Evolutionary conservation across 441 rosid genomes (phyloP).

Genomic region (Brassica hybrid): DNA sequence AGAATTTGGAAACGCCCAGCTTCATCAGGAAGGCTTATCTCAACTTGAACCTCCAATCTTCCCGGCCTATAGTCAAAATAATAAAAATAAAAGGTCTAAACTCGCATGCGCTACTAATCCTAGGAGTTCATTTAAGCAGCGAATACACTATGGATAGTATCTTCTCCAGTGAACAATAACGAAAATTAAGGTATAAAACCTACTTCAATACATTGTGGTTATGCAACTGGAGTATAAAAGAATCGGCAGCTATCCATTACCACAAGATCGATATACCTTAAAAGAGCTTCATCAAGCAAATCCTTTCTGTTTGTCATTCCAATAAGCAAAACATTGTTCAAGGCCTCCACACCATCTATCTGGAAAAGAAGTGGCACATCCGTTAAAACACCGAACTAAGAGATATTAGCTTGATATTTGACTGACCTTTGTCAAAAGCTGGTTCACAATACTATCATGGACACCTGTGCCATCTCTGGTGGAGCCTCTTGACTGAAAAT

Average conservation of each 20-base stretch:
- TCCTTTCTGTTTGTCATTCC: constrained; percentile 99
- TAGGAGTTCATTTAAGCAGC: constrained; percentile 14
- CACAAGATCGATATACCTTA: constrained; percentile 63
- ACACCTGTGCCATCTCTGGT: constrained; percentile 99
- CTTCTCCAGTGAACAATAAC: constrained; percentile 8
- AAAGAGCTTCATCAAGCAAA: constrained; percentile 98
- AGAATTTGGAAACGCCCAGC: constrained; percentile 95
- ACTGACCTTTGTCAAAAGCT: constrained; percentile 94
- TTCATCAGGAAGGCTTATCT: constrained; percentile 99
- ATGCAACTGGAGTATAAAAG: constrained; percentile 9
- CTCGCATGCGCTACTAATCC: constrained; percentile 11
- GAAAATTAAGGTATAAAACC: neutral
- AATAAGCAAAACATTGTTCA: constrained; percentile 95
- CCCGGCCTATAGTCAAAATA: constrained; percentile 71
- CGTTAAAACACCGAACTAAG: neutral
- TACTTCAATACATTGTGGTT: constrained; percentile 5
- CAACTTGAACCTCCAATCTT: constrained; percentile 97
- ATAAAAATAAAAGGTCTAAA: constrained; percentile 27
- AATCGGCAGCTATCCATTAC: constrained; percentile 8
- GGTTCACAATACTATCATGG: constrained; percentile 97
- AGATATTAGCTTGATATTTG: constrained; percentile 21
- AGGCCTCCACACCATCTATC: constrained; percentile 99
- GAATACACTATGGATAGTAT: neutral
- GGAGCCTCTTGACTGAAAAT: constrained; percentile 93
- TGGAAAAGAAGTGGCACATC: constrained; percentile 49